phyloP scores from a whole-genome alignment of 1,284 basidiomycete genomes.

The Heliocybe sulcata region DNA sequence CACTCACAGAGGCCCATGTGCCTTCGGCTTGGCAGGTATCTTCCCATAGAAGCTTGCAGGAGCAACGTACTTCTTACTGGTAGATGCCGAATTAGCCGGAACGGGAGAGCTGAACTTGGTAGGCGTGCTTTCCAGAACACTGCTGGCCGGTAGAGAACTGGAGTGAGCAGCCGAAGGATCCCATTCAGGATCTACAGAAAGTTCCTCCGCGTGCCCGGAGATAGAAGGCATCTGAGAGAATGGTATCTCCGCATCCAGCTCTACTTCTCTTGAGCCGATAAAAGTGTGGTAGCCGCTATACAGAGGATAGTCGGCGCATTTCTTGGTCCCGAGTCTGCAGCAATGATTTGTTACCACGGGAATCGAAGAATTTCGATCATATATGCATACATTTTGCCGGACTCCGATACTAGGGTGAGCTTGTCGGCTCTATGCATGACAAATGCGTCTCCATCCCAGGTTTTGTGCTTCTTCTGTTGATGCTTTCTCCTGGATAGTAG shows the following conservation, averaged over 20 bases:
- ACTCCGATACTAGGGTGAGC: slow-evolving; percentile 58
- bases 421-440: slow-evolving; percentile 43
- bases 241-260: slow-evolving; percentile 46
- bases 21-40: slow-evolving; percentile 33
- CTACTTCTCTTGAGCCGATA: slow-evolving; percentile 56
- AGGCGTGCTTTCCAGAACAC: slow-evolving; percentile 8
- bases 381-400: slow-evolving; percentile 49
- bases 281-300: slow-evolving; percentile 38
- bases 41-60: slow-evolving; percentile 55
- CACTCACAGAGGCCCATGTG: slow-evolving; percentile 46
- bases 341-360: slow-evolving; percentile 4
- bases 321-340: slow-evolving; percentile 50
- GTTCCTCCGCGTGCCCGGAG: slow-evolving; percentile 21
- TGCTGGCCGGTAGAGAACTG: background rate
- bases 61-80: slow-evolving; percentile 37
- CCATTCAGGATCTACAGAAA: slow-evolving; percentile 20
- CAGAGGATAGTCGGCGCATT: slow-evolving; percentile 54
- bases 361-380: slow-evolving; percentile 13
- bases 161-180: slow-evolving; percentile 6
- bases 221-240: slow-evolving; percentile 42
- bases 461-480: slow-evolving; percentile 82
- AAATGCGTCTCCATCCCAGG: slow-evolving; percentile 80
- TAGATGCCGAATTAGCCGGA: slow-evolving; percentile 6
- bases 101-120: background rate
- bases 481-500: too few species aligned